phyloP scores from a whole-genome alignment of 2,329 filamentous ascomycete species.

The Colletotrichum musicola region DNA sequence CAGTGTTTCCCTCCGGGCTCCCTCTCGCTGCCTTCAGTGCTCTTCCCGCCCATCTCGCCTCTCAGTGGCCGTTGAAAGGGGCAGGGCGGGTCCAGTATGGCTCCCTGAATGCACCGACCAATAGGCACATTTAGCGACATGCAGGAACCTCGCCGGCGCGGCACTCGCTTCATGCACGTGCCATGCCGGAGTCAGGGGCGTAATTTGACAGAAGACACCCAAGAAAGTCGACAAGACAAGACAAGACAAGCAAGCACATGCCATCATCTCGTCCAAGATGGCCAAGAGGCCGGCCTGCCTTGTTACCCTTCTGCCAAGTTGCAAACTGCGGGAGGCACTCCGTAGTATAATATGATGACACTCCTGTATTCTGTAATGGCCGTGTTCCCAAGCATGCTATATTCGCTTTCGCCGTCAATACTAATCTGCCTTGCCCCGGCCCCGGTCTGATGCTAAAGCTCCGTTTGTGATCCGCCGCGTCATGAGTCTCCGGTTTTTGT shows the following conservation, averaged over 20 bases:
- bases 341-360: no score
- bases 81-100: no score
- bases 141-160: slow-evolving; percentile 18
- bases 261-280: neutral
- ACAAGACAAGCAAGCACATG: neutral
- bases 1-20: slow-evolving; percentile 6
- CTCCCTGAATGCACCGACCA: neutral
- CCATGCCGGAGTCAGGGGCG: slow-evolving; percentile 31
- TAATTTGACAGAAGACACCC: slow-evolving; percentile 20
- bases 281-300: neutral
- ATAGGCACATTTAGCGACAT: slow-evolving; percentile 33
- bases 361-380: no score
- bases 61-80: neutral
- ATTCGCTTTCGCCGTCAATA: neutral
- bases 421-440: slow-evolving; percentile 1
- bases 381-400: no score
- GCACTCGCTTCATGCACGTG: slow-evolving; percentile 28
- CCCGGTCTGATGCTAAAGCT: slow-evolving; percentile 11
- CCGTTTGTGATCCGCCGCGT: slow-evolving; percentile 26
- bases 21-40: neutral
- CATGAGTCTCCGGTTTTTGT: slow-evolving; percentile 27
- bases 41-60: neutral
- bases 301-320: neutral
- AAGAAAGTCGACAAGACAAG: neutral
- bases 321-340: no score